Conservation (phyloP, 257 asterid genomes). For the Przewalskia tangutica region DNA sequence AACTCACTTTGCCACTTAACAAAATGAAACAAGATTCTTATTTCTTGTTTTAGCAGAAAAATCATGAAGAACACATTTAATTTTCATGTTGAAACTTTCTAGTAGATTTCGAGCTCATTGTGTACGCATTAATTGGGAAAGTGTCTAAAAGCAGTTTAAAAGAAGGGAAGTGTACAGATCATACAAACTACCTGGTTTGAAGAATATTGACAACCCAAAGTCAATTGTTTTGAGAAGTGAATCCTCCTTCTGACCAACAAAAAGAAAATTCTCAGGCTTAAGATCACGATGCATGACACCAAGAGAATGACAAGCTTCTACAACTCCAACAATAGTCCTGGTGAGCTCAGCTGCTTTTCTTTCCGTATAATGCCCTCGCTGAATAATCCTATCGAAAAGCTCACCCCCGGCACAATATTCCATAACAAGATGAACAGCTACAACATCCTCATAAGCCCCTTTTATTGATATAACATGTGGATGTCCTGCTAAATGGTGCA, state of each 20-base stretch:
- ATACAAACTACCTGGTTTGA: slow-evolving; percentile 64
- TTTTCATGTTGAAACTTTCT: background rate
- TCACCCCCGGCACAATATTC: slow-evolving; percentile 91
- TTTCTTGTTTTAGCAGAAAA: too few relatives aligned
- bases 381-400: slow-evolving; percentile 83
- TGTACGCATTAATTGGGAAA: too few relatives aligned
- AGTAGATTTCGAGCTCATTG: background rate
- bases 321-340: slow-evolving; percentile 86
- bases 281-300: slow-evolving; percentile 96
- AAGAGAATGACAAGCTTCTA: slow-evolving; percentile 88
- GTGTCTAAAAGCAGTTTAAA: background rate
- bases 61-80: background rate
- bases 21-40: too few relatives aligned
- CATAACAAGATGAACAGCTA: slow-evolving; percentile 89
- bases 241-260: slow-evolving; percentile 75
- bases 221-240: slow-evolving; percentile 87
- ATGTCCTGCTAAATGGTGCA: slow-evolving; percentile 86
- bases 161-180: background rate
- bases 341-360: slow-evolving; percentile 95
- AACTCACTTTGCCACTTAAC: too few relatives aligned
- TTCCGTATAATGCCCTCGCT: slow-evolving; percentile 86
- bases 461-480: slow-evolving; percentile 82
- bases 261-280: slow-evolving; percentile 90
- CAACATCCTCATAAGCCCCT: slow-evolving; percentile 82
- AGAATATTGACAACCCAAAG: slow-evolving; percentile 80